Evolutionary conservation across 2,329 filamentous ascomycete genomes (phyloP), one percentile per base, ranked within the genome.

Genomic region (Nemania diffusa): DNA sequence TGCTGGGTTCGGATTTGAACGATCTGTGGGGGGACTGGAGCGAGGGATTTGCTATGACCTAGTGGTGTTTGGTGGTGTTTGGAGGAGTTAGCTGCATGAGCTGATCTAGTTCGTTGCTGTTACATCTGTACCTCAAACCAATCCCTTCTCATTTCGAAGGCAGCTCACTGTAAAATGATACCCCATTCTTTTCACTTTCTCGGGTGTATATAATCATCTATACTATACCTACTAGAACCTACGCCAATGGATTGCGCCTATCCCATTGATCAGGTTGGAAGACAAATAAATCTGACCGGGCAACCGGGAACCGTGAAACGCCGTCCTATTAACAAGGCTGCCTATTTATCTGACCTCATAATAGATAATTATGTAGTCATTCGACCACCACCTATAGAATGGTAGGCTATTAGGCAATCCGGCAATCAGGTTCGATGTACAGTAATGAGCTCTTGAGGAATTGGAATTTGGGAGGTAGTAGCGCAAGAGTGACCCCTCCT

Each of bases 1-100:
- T 85, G 50, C 76, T 87, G 56, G 85, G 85, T 3, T 79, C 85
- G 61, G 85, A 87, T 69, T 75, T 87, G 57, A 86, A 86, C 67
- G 85, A 87, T 69, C 78, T 87, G 60, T 87, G 85, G 85, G 85
- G 84, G 46, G 84, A 85, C 56, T 77, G 72, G 72, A 72, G 66
- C 60, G 9, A 59, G 53, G 40, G 74, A 74, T 51, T 72, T 75
- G 29, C 7, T 65, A n/a, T 74, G 51, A 59, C 15, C 7, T 22
- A 57, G 11, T 24, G 34, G 34, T 55, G n/a, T 15, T 20, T n/a
- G n/a, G n/a, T n/a, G n/a, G n/a, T n/a, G n/a, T n/a, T n/a, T n/a
- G n/a, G n/a, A 13, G 17, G 29, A 46, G 29, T 53, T 42, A 34
- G 44, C 26, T 13, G 27, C 22, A 42, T n/a, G 53, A 48, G 24